These are phyloP conservation scores for Aspergillus campestris DNA, from an alignment of 495 filamentous ascomycete species.

Conservation along the genomic window DNA sequence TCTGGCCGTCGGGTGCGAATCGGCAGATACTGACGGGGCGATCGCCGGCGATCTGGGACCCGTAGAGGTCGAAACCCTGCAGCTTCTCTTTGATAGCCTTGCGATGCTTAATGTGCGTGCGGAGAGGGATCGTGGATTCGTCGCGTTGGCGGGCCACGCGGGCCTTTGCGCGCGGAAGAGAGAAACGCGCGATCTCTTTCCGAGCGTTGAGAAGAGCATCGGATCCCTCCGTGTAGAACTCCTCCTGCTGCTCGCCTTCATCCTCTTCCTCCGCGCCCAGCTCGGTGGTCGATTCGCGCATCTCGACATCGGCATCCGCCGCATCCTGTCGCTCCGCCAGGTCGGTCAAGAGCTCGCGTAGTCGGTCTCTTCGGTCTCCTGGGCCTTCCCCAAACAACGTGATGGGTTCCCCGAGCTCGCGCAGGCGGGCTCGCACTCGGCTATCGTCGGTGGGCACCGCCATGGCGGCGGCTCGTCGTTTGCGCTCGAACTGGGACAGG, in stretches of 20 bases:
- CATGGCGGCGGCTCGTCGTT: slow-evolving; percentile 78
- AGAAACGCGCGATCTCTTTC: slow-evolving; percentile 75
- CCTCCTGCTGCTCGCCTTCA: slow-evolving; percentile 74
- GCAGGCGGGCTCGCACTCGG: slow-evolving; percentile 68
- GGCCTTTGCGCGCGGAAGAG: slow-evolving; percentile 70
- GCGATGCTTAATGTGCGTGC: slow-evolving; percentile 84
- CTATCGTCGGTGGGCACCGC: slow-evolving; percentile 94
- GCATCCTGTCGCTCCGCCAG: slow-evolving; percentile 59
- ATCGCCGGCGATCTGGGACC: slow-evolving; percentile 86
- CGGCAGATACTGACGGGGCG: slow-evolving; percentile 82
- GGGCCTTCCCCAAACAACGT: slow-evolving; percentile 93
- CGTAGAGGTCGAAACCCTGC: slow-evolving; percentile 76
- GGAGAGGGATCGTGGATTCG: slow-evolving; percentile 73
- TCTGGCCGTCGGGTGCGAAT: slow-evolving; percentile 78
- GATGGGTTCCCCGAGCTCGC: slow-evolving; percentile 82
- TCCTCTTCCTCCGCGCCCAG: slow-evolving; percentile 34
- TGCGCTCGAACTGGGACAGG: slow-evolving; percentile 80
- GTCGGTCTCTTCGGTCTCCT: slow-evolving; percentile 73
- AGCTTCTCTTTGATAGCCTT: slow-evolving; percentile 81
- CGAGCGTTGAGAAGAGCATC: slow-evolving; percentile 68
- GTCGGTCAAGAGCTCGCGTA: slow-evolving; percentile 71
- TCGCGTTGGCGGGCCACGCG: slow-evolving; percentile 66
- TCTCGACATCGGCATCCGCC: slow-evolving; percentile 55
- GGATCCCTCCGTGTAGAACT: slow-evolving; percentile 86
- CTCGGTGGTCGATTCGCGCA: slow-evolving; percentile 39